Percentiles rank a stretch among this genome's conserved stretches.
These are phyloP conservation scores for Gynandropsis gynandra DNA, from an alignment of 345 rosid genomes.

Conservation along the genomic window DNA sequence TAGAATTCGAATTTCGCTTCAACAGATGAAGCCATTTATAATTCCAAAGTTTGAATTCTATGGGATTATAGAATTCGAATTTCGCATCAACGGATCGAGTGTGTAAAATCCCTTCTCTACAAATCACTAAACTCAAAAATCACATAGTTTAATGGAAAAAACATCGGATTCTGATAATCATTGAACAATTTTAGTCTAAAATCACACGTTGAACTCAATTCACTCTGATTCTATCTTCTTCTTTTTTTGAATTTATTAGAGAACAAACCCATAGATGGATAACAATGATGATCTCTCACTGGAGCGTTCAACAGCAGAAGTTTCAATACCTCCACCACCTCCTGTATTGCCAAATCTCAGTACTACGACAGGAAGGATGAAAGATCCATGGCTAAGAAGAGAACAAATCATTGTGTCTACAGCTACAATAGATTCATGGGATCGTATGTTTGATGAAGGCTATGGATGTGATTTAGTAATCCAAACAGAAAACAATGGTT, in stretches of 20 bases:
- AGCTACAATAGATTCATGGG: slow-evolving; percentile 56
- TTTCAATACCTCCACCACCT: slow-evolving; percentile 15
- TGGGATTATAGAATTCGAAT: too few species aligned
- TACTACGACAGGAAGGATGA: background rate
- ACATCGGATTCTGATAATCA: background rate
- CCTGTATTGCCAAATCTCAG: background rate
- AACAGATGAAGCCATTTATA: too few species aligned
- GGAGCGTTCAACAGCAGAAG: slow-evolving; percentile 1
- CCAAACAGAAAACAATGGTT: slow-evolving; percentile 41
- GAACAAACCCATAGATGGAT: slow-evolving; percentile 17
- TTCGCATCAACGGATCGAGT: too few species aligned
- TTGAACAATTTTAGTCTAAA: too few species aligned
- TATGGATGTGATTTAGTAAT: slow-evolving; percentile 61
- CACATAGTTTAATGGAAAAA: too few species aligned
- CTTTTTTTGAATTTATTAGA: slow-evolving; percentile 7
- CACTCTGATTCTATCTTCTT: slow-evolving; percentile 3
- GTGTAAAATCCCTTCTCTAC: too few species aligned
- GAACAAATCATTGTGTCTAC: slow-evolving; percentile 24
- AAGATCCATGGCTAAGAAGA: background rate
- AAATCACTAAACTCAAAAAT: too few species aligned
- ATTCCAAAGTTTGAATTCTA: too few species aligned
- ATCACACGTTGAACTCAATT: background rate
- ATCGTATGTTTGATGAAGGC: slow-evolving; percentile 66
- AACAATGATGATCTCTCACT: slow-evolving; percentile 14
- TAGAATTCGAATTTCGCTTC: too few species aligned